Conservation (phyloP, 2,329 filamentous ascomycete genomes). For the Elsinoe fawcettii region DNA sequence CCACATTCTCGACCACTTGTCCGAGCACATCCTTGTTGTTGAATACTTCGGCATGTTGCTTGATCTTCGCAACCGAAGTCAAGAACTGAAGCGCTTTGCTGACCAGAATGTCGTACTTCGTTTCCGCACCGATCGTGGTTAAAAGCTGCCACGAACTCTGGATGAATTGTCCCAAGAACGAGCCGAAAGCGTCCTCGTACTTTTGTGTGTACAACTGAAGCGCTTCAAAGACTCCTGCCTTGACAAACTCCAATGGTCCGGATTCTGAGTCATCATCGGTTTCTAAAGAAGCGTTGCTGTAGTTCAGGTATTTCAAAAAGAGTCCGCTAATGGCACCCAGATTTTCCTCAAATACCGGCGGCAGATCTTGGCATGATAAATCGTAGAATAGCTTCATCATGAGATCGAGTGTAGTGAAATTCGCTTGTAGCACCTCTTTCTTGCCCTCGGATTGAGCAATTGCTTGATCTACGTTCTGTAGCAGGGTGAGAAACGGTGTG, state of each 20-base stretch:
- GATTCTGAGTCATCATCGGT: slow-evolving; percentile 87
- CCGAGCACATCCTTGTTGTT: slow-evolving; percentile 70
- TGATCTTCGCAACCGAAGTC: slow-evolving; percentile 74
- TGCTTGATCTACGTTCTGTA: slow-evolving; percentile 62
- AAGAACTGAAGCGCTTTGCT: slow-evolving; percentile 93
- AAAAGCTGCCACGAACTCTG: slow-evolving; percentile 85
- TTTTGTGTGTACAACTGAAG: slow-evolving; percentile 88
- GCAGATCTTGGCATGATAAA: slow-evolving; percentile 92
- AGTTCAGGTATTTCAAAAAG: slow-evolving; percentile 87
- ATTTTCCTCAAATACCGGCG: slow-evolving; percentile 88
- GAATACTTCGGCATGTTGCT: slow-evolving; percentile 74
- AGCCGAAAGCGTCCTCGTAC: slow-evolving; percentile 87
- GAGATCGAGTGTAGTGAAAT: slow-evolving; percentile 79
- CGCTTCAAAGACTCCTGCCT: slow-evolving; percentile 87
- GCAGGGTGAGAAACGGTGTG: slow-evolving; percentile 69
- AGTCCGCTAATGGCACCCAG: slow-evolving; percentile 67
- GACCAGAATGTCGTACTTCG: slow-evolving; percentile 88
- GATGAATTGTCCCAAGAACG: slow-evolving; percentile 74
- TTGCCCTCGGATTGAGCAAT: slow-evolving; percentile 70
- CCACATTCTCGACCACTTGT: slow-evolving; percentile 91
- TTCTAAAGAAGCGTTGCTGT: slow-evolving; percentile 72
- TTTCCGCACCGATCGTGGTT: slow-evolving; percentile 76
- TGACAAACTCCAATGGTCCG: slow-evolving; percentile 75
- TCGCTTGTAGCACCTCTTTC: slow-evolving; percentile 63
- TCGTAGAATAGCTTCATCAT: slow-evolving; percentile 91